These are phyloP conservation scores for Pisolithus orientalis DNA, from an alignment of 768 basidiomycete species.

Conservation along the genomic window DNA sequence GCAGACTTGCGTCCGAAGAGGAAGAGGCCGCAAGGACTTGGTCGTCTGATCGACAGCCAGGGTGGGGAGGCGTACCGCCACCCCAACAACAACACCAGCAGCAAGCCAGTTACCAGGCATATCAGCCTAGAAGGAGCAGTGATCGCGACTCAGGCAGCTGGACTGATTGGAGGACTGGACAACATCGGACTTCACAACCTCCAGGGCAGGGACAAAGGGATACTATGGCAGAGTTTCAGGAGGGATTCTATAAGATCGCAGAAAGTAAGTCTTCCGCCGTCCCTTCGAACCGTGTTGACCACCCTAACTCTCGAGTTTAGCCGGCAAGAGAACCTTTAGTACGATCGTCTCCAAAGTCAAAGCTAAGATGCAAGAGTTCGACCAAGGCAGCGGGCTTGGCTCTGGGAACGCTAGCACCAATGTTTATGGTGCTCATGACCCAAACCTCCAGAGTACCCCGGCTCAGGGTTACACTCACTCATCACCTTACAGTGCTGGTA, in stretches of 20 bases:
- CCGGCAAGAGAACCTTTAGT: constrained; percentile 74
- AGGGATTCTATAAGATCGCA: constrained; percentile 70
- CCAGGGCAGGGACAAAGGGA: constrained; percentile 33
- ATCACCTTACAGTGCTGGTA: not conserved
- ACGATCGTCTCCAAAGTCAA: constrained; percentile 70
- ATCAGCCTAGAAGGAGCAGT: constrained; percentile 16
- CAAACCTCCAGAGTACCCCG: not conserved
- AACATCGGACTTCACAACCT: constrained; percentile 8
- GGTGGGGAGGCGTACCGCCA: not conserved
- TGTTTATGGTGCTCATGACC: not conserved
- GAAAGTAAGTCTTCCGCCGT: constrained; percentile 50
- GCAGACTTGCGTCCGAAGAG: constrained; percentile 62
- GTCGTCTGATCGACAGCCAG: not conserved
- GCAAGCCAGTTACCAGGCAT: constrained; percentile 14
- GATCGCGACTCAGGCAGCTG: constrained; percentile 2
- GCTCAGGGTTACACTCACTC: not conserved
- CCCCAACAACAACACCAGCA: constrained; percentile 7
- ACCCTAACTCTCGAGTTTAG: constrained; percentile 27
- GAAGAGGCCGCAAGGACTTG: constrained; percentile 24
- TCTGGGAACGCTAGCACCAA: not conserved
- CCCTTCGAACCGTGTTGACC: not conserved
- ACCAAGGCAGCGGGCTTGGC: constrained; percentile 34
- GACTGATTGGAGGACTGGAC: constrained; percentile 1
- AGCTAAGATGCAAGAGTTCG: constrained; percentile 79
- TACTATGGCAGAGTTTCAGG: constrained; percentile 62